phyloP scores from a whole-genome alignment of 257 asterid genomes.

The Fraxinus cuspidata region DNA sequence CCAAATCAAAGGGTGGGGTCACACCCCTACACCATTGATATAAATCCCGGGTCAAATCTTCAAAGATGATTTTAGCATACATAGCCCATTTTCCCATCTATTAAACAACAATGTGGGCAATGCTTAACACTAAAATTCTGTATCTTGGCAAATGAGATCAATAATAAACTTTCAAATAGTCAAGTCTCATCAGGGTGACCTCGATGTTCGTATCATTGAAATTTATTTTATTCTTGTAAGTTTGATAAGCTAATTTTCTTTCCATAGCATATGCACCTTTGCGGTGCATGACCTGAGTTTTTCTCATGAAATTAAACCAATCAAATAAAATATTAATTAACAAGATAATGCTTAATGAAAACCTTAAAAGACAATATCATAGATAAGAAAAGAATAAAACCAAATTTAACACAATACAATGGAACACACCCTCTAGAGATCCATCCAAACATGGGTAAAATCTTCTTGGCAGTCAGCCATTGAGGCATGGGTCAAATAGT shows the following conservation, averaged over 20 bases:
- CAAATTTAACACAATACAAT: not conserved
- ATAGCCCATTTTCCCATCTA: not conserved
- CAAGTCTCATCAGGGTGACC: not conserved
- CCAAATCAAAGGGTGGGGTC: not conserved
- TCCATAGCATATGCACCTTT: not conserved
- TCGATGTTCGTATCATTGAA: not conserved
- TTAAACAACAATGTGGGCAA: not conserved
- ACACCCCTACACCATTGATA: not conserved
- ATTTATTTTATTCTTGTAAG: not conserved
- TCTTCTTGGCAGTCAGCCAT: not conserved
- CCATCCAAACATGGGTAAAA: not conserved
- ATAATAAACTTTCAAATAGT: not conserved
- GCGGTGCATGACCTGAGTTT: not conserved
- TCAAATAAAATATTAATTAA: not conserved
- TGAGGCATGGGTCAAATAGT: conserved; percentile 3
- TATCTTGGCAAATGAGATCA: not conserved
- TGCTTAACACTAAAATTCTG: not conserved
- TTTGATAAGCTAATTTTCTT: not conserved
- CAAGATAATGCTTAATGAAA: not conserved
- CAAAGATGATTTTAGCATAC: not conserved
- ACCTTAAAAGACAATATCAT: not conserved
- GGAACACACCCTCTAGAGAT: not conserved
- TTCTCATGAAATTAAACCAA: not conserved
- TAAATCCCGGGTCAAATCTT: not conserved
- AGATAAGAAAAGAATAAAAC: too few species aligned